phyloP scores from a whole-genome alignment of 1,139 yeast genomes.

The Kurtzmaniella quercitrusa region DNA sequence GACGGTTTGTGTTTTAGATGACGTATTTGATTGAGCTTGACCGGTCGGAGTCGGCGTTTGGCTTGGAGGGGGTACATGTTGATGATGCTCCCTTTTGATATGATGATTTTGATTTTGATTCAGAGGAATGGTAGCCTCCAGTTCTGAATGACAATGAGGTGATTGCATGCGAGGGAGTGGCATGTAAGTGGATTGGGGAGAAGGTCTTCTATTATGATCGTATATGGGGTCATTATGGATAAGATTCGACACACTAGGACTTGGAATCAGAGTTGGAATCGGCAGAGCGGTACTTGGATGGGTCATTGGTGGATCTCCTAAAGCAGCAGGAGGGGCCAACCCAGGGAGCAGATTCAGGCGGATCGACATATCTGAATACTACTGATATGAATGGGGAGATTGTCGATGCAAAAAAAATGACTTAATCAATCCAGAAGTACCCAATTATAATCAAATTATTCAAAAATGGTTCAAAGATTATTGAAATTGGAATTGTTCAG shows the following conservation, averaged over 20 bases:
- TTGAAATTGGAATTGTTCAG: too few relatives aligned
- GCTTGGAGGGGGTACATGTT: not conserved
- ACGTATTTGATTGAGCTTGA: constrained; percentile 11
- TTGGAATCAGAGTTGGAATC: not conserved
- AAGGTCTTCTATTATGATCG: not conserved
- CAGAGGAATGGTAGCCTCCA: not conserved
- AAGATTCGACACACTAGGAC: not conserved
- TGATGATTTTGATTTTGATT: not conserved
- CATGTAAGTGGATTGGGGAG: not conserved
- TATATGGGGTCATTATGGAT: not conserved
- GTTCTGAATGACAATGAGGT: not conserved
- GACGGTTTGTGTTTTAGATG: constrained; percentile 44
- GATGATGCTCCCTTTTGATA: not conserved
- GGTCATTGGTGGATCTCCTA: not conserved
- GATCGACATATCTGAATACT: not conserved
- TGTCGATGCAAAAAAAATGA: too few relatives aligned
- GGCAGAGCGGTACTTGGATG: not conserved
- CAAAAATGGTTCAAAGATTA: too few relatives aligned
- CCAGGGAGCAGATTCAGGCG: constrained; percentile 2
- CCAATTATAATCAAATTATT: too few relatives aligned
- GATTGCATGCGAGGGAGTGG: not conserved
- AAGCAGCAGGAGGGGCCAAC: not conserved
- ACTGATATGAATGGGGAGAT: too few relatives aligned
- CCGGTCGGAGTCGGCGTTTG: constrained; percentile 5
- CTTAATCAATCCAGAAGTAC: too few relatives aligned